Percentiles rank a stretch among this genome's conserved stretches.
Evolutionary conservation across 176 grass and related monocot genomes (phyloP).

Genomic region (Poa annua): DNA sequence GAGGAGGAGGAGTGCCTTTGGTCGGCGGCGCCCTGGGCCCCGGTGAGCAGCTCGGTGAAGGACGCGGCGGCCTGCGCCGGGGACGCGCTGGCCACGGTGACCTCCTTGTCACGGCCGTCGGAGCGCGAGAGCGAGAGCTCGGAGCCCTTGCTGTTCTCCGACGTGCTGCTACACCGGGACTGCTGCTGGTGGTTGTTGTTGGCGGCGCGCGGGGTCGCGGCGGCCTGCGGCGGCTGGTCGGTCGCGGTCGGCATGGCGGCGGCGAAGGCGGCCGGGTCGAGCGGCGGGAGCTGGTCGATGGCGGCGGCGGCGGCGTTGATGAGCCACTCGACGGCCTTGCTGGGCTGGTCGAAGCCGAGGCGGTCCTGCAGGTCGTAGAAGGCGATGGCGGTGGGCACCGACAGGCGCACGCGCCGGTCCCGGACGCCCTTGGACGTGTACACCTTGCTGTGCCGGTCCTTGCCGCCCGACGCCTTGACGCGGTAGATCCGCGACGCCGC

Average conservation of each 20-base stretch:
- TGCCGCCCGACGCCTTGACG: conserved; percentile 49
- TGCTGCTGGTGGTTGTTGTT: conserved; percentile 50
- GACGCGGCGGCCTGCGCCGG: conserved; percentile 51
- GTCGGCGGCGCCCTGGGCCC: conserved; percentile 28
- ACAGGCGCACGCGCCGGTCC: conserved; percentile 82
- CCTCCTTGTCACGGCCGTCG: conserved; percentile 64
- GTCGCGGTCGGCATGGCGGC: conserved; percentile 17
- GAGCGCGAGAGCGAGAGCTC: conserved; percentile 78
- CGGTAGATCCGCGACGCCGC: conserved; percentile 79
- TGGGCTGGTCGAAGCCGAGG: conserved; percentile 82
- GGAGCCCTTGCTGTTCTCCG: conserved; percentile 87
- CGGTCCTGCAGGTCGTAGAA: conserved; percentile 96
- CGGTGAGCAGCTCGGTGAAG: conserved; percentile 83
- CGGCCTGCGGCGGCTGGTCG: conserved; percentile 29
- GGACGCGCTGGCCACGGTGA: conserved; percentile 46
- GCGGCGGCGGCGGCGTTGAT: conserved; percentile 69
- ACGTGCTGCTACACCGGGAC: conserved; percentile 74
- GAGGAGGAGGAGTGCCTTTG: conserved; percentile 39
- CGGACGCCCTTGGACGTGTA: conserved; percentile 84
- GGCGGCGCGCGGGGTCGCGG: background rate
- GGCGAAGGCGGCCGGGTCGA: conserved; percentile 49
- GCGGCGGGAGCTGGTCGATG: conserved; percentile 70
- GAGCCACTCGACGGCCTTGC: conserved; percentile 94
- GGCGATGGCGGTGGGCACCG: conserved; percentile 83
- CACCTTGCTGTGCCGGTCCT: conserved; percentile 95